Base-by-base conservation (phyloP, 1,139 yeast species). In the Sugiyamaella sp. region DNA sequence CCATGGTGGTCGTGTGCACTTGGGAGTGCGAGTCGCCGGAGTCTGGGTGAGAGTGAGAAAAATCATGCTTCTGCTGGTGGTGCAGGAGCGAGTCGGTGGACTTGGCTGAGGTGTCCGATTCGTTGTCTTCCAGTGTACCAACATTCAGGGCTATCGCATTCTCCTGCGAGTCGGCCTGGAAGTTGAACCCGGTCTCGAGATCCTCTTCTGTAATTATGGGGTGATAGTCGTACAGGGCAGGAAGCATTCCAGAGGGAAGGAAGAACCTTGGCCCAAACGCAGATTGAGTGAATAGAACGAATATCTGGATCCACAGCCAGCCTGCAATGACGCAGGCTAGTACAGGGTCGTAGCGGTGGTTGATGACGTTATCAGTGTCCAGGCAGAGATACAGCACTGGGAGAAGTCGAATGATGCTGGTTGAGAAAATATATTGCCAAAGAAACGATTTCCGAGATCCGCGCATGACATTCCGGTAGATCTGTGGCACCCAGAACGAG, bases 401-500 rank as follows among this genome's bases (percentile, higher is more conserved):
- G 0, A 79, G 45, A 3, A 85, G 63, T 57, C 97, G 75, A 9
- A 87, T 70, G 1, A 80, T 42, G 0, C 90, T 80, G 0, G 87
- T 81, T 0, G 90, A 88, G 14, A 85, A 29, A 17, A 90, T 78
- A 63, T 86, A 93, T 55, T 80, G 79, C 89, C 90, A 85, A 41
- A 75, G 71, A 61, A 87, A 83, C 3, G 90, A 80, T 38, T 75
- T 74, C 52, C 85, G 74, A 20, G 88, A 76, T 22, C 93, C 93
- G 54, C 89, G 78, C 19, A 86, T 71, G 3, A 87, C 84, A 65
- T 89, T 89, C 62, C 97, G 77, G 57, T 84, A 81, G 49, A 89
- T 85, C 68, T 91, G 99, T 0, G 97, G 97, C n/a, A 86, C 62
- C 97, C 97, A 91, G 61, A 81, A 83, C 0, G 96, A 87, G 66